A percentile compares a stretch with the other conserved stretches of the same genome.
phyloP scores from a whole-genome alignment of 768 basidiomycete species.

The Sporobolomyces roseus region DNA sequence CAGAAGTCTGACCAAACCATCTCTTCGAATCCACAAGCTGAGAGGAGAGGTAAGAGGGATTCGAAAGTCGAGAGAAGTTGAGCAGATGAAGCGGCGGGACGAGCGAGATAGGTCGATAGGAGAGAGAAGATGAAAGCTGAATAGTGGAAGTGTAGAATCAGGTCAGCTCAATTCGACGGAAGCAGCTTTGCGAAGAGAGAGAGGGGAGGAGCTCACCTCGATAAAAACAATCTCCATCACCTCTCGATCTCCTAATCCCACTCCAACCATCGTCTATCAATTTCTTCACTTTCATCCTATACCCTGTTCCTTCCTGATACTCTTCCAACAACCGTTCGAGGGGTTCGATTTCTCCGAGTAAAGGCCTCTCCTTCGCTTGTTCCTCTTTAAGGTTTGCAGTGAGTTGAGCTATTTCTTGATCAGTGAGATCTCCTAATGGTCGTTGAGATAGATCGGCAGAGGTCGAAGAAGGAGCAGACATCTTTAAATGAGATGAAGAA shows the following conservation, averaged over 20 bases:
- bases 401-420: conserved; percentile 37
- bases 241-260: conserved; percentile 66
- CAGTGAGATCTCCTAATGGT: conserved; percentile 32
- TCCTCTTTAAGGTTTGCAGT: conserved; percentile 33
- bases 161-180: neutral
- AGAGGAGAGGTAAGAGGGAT: conserved; percentile 50
- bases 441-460: neutral
- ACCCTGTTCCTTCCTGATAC: conserved; percentile 48
- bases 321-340: conserved; percentile 47
- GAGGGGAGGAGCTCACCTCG: conserved; percentile 58
- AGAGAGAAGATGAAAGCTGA: conserved; percentile 78
- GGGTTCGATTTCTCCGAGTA: conserved; percentile 49
- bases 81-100: conserved; percentile 32
- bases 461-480: neutral
- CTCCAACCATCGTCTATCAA: conserved; percentile 63
- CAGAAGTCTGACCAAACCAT: conserved; percentile 58
- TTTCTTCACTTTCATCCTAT: conserved; percentile 72
- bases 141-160: neutral
- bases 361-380: conserved; percentile 41
- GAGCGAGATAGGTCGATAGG: conserved; percentile 62
- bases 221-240: conserved; percentile 82
- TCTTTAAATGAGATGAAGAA: too few relatives aligned
- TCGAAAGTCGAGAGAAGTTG: conserved; percentile 57
- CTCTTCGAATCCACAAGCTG: conserved; percentile 27
- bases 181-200: neutral